Evolutionary conservation across 2,329 filamentous ascomycete genomes (phyloP), one percentile per base, ranked within the genome.

Genomic region (Colletotrichum gigasporum): DNA sequence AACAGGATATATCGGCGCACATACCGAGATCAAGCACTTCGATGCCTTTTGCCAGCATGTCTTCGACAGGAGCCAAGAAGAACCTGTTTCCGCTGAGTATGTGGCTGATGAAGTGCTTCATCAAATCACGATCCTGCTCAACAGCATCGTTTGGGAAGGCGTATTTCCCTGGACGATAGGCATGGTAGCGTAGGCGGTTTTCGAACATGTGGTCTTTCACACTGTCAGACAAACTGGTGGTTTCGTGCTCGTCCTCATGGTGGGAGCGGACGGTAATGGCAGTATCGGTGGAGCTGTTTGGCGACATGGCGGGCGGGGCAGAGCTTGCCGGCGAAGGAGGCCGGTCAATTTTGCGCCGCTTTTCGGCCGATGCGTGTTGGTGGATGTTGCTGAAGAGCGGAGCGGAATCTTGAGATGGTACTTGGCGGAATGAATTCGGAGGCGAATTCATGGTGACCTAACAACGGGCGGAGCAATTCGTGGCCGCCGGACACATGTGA

Each of bases 21-120:
- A 58, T 71, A 79, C 82, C 83, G 18, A 85, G 68, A 65, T 85
- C 83, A 20, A 84, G 75, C 3, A 85, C 79, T 48, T 79, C 73
- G 0, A 72, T 81, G 0, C 81, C 82, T 3, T 66, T 63, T 42
- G 74, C 70, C 28, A 85, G 65, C 6, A 70, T 39, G 2, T 75
- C 68, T 9, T 79, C 74, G 12, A 85, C 70, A 0, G 83, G 83
- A 2, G 83, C 76, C 63, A 79, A 78, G 63, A 83, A 84, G 30
- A 77, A 75, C 42, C 71, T 73, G 3, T 77, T n/a, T n/a, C n/a
- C 79, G 42, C 77, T 79, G 12, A 82, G 56, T 7, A 78, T 73
- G 3, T 79, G 66, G 3, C 77, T 78, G 65, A 82, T 69, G 30
- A 75, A 69, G 60, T 81, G 79, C 62, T 80, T 79, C 18, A 81